Evolutionary conservation across 345 rosid genomes (phyloP).

Genomic region (Iberis pinnata): DNA sequence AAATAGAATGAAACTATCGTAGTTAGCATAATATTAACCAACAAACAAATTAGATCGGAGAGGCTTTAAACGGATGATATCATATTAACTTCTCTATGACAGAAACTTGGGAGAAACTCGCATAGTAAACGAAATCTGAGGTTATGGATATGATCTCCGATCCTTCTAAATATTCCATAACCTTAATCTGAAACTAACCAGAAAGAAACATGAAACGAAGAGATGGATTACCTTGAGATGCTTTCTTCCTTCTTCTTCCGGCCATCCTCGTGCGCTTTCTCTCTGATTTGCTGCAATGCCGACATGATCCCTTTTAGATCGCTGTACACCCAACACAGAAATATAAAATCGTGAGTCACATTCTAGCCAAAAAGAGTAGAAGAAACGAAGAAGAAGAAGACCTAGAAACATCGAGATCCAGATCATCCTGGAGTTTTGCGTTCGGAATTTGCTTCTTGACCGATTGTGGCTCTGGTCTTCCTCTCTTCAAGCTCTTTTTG

Average conservation of each 20-base stretch:
- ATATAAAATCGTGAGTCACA: conserved; percentile 3
- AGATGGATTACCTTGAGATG: conserved; percentile 52
- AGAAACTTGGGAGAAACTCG: too few relatives aligned
- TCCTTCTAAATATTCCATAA: background rate
- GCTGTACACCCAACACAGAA: conserved; percentile 38
- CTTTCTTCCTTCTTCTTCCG: conserved; percentile 82
- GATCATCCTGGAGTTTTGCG: conserved; percentile 38
- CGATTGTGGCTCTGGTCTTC: conserved; percentile 31
- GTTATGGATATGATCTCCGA: conserved; percentile 1
- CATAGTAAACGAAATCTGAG: background rate
- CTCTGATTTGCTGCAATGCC: conserved; percentile 67
- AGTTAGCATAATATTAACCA: background rate
- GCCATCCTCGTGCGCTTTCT: conserved; percentile 69
- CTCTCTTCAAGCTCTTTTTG: conserved; percentile 22
- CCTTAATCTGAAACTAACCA: background rate
- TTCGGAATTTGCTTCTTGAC: conserved; percentile 37
- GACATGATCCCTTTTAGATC: conserved; percentile 76
- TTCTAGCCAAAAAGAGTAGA: background rate
- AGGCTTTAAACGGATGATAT: background rate
- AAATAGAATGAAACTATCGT: background rate
- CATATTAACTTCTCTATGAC: too few relatives aligned
- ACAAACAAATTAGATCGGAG: background rate
- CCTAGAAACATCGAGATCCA: conserved; percentile 64
- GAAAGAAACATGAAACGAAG: conserved; percentile 3
- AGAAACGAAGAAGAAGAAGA: conserved; percentile 10